Percentiles rank a stretch among this genome's conserved stretches.
Evolutionary conservation across 1,139 yeast genomes (phyloP).

Genomic region (Waltiozyma sp.): DNA sequence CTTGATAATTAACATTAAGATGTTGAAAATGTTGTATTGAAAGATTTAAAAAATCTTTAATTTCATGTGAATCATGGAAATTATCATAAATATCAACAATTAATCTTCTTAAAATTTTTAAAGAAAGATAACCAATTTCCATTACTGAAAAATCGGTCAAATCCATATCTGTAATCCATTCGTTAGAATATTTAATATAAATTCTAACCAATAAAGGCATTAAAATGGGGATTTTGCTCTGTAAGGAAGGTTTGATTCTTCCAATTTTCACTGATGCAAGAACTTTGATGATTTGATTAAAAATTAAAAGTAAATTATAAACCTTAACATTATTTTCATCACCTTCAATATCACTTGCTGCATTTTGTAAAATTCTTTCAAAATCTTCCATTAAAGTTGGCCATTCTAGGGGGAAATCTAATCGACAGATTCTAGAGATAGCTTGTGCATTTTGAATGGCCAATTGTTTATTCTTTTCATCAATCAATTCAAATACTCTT

Average conservation of each 20-base stretch:
- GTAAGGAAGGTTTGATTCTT: conserved; percentile 69
- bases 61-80: conserved; percentile 40
- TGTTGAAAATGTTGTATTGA: conserved; percentile 52
- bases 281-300: conserved; percentile 69
- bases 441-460: conserved; percentile 79
- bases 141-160: conserved; percentile 24
- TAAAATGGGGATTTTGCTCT: conserved; percentile 53
- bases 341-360: conserved; percentile 15
- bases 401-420: conserved; percentile 87
- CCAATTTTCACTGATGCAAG: conserved; percentile 75
- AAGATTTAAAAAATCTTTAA: conserved; percentile 47
- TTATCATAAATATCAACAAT: conserved; percentile 69
- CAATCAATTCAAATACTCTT: conserved; percentile 46
- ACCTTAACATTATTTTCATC: conserved; percentile 38
- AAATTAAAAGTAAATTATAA: conserved; percentile 51
- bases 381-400: conserved; percentile 63
- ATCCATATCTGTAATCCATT: conserved; percentile 38
- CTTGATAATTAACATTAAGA: conserved; percentile 37
- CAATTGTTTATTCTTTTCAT: conserved; percentile 65
- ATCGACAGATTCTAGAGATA: conserved; percentile 62
- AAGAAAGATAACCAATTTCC: conserved; percentile 64
- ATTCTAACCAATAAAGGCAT: conserved; percentile 48
- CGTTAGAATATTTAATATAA: conserved; percentile 47
- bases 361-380: conserved; percentile 34
- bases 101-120: conserved; percentile 65